phyloP scores from a whole-genome alignment of 2,329 filamentous ascomycete genomes.

The Clarireedia paspali region DNA sequence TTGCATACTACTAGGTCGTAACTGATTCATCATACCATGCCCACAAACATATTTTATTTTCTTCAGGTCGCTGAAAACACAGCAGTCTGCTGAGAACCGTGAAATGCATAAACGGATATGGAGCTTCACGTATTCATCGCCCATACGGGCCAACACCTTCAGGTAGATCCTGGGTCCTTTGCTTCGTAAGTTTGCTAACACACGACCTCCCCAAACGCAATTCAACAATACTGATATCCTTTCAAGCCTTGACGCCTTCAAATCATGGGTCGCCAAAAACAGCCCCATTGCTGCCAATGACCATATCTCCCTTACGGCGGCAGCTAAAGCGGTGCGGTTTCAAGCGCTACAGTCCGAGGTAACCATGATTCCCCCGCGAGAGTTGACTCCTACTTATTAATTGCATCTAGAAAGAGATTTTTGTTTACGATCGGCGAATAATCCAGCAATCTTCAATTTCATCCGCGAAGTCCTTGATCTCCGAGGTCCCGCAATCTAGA shows the following conservation, averaged over 20 bases:
- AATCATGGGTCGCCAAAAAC: conserved; percentile 68
- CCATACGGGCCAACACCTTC: conserved; percentile 83
- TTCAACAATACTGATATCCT: conserved; percentile 6
- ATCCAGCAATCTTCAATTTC: conserved; percentile 48
- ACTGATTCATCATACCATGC: conserved; percentile 15
- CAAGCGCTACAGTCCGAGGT: conserved; percentile 78
- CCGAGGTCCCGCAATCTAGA: conserved; percentile 44
- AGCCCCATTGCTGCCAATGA: conserved; percentile 67
- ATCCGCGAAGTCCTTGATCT: conserved; percentile 36
- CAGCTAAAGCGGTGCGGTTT: conserved; percentile 44
- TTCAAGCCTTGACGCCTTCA: conserved; percentile 72
- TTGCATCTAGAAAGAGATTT: conserved; percentile 66
- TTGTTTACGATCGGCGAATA: conserved; percentile 79
- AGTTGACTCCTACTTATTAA: conserved; percentile 13
- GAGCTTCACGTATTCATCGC: conserved; percentile 85
- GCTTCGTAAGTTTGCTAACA: conserved; percentile 52
- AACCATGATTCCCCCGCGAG: conserved; percentile 23
- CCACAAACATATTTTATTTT: conserved; percentile 8
- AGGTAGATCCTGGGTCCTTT: conserved; percentile 69
- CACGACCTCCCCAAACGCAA: background rate
- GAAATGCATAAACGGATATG: conserved; percentile 48
- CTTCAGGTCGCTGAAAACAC: conserved; percentile 12
- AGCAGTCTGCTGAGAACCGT: conserved; percentile 22
- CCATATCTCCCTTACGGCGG: conserved; percentile 79
- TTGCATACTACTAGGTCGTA: too few species aligned